phyloP scores from a whole-genome alignment of 148 eudicot genomes.

The Chenopodium formosanum region DNA sequence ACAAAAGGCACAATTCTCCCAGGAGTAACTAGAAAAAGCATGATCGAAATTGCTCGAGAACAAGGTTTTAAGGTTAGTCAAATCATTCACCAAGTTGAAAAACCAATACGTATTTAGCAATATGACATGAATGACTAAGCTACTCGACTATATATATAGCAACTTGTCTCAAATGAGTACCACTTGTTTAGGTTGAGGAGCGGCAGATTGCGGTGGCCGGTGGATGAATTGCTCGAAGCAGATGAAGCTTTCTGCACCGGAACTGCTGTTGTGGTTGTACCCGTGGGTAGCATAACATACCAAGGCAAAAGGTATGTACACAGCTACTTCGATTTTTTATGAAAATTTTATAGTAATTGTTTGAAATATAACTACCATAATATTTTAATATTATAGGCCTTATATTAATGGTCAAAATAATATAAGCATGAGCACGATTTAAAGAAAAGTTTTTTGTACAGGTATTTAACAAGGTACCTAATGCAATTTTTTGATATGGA shows the following conservation, averaged over 20 bases:
- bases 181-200: constrained; percentile 54
- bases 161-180: no score
- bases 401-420: no score
- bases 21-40: constrained; percentile 79
- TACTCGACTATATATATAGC: no score
- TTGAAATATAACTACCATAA: no score
- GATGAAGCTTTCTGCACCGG: constrained; percentile 92
- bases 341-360: no score
- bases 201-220: constrained; percentile 48
- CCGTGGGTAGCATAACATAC: constrained; percentile 76
- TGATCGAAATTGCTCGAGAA: constrained; percentile 66
- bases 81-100: neutral
- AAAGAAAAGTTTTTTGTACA: no score
- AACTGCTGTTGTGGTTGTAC: constrained; percentile 70
- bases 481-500: neutral
- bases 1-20: constrained; percentile 70
- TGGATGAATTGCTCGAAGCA: constrained; percentile 63
- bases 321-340: no score
- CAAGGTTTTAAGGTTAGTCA: constrained; percentile 56
- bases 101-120: neutral
- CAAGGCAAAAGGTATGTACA: constrained; percentile 46
- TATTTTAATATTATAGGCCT: no score
- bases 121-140: neutral
- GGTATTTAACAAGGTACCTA: neutral
- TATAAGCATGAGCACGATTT: no score